A percentile compares a stretch with the other conserved stretches of the same genome.
These are phyloP conservation scores for Liriodendron chinense DNA, from an alignment of 164 flowering plant genomes.

Conservation along the genomic window DNA sequence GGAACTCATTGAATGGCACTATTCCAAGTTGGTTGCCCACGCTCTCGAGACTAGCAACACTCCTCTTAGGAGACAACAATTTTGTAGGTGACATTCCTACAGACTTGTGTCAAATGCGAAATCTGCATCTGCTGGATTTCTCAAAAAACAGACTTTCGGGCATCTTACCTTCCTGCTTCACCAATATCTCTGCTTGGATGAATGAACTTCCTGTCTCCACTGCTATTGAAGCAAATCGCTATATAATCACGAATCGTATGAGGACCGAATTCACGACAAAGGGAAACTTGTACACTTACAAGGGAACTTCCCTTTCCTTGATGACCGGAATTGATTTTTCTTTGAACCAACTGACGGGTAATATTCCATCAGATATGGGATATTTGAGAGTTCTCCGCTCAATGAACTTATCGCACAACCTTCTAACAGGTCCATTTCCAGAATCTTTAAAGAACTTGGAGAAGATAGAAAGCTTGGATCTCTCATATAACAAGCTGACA, in stretches of 20 bases:
- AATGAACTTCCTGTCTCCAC: not conserved
- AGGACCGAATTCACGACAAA: not conserved
- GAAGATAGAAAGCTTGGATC: conserved; percentile 1
- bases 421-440: not conserved
- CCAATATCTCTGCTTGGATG: not conserved
- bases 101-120: not conserved
- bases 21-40: not conserved
- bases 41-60: not conserved
- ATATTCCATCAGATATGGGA: conserved; percentile 3
- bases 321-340: conserved; percentile 6
- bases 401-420: conserved; percentile 9
- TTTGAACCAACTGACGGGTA: conserved; percentile 1
- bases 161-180: not conserved
- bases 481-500: not conserved
- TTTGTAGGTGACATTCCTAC: not conserved
- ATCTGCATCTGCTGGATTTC: not conserved
- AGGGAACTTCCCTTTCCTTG: not conserved
- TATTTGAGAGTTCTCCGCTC: not conserved
- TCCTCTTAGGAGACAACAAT: not conserved
- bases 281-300: not conserved
- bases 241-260: no score
- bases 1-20: not conserved
- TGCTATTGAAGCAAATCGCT: not conserved
- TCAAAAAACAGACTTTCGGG: not conserved
- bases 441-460: not conserved